Conservation (phyloP, 495 filamentous ascomycete genomes). For the Amniculicola lignicola region DNA sequence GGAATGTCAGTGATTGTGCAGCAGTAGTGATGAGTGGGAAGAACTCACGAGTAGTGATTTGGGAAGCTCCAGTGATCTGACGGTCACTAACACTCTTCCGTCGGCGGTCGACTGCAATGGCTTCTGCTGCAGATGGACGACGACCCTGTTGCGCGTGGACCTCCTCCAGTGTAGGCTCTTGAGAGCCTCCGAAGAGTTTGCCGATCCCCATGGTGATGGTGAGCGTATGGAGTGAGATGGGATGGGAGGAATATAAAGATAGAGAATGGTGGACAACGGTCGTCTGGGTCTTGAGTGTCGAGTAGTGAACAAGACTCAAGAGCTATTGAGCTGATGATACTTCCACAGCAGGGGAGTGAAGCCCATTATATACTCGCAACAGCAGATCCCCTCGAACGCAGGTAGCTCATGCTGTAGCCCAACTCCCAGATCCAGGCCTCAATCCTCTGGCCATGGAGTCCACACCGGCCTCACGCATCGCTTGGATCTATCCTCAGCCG, state of each 20-base stretch:
- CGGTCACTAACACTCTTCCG: conserved; percentile 37
- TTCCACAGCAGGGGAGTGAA: not conserved
- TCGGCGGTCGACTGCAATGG: conserved; percentile 27
- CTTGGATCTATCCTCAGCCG: not conserved
- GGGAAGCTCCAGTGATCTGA: conserved; percentile 36
- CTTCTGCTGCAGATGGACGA: conserved; percentile 36
- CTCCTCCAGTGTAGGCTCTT: conserved; percentile 37
- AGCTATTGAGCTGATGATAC: conserved; percentile 3
- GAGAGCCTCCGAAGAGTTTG: conserved; percentile 22
- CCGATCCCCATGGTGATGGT: conserved; percentile 4
- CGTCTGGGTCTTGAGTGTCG: not conserved
- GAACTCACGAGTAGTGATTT: conserved; percentile 36
- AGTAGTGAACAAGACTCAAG: not conserved
- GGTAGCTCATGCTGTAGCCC: not conserved
- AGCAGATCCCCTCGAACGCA: not conserved
- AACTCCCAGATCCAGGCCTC: not conserved
- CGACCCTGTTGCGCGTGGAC: conserved; percentile 36
- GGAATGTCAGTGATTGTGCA: too few relatives aligned
- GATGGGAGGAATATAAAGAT: not conserved
- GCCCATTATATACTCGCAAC: not conserved
- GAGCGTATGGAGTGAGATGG: not conserved
- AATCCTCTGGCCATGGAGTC: not conserved
- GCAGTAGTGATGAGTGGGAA: too few relatives aligned
- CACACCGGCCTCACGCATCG: not conserved
- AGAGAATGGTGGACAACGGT: not conserved